Conservation (phyloP, 1,139 yeast genomes). For the Scheffersomyces cryptocercus region DNA sequence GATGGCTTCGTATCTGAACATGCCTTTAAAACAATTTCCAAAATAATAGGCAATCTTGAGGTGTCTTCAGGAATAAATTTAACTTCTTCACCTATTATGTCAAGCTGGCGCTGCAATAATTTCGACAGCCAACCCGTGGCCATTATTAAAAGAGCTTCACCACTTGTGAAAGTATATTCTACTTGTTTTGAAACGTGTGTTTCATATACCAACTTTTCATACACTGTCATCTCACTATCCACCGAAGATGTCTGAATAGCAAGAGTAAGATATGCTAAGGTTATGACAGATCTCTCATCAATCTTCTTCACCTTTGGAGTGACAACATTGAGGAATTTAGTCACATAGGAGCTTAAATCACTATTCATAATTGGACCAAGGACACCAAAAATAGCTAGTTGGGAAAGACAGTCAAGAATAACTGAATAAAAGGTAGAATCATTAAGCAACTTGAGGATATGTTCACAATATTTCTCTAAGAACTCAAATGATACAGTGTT, state of each 20-base stretch:
- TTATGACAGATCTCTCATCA: constrained; percentile 60
- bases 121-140: constrained; percentile 79
- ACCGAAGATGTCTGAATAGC: constrained; percentile 24
- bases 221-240: constrained; percentile 24
- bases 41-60: constrained; percentile 34
- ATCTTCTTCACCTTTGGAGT: constrained; percentile 50
- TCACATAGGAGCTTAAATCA: constrained; percentile 15
- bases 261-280: constrained; percentile 58
- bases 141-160: constrained; percentile 77
- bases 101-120: constrained; percentile 51
- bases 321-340: constrained; percentile 30
- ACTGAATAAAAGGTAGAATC: constrained; percentile 24
- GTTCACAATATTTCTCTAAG: constrained; percentile 14
- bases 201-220: constrained; percentile 52
- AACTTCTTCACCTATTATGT: constrained; percentile 40
- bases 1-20: constrained; percentile 72
- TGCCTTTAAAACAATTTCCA: constrained; percentile 50
- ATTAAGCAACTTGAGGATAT: constrained; percentile 17
- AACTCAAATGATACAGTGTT: constrained; percentile 18
- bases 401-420: constrained; percentile 51
- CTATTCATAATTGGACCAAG: constrained; percentile 28
- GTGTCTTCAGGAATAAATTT: constrained; percentile 19
- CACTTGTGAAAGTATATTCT: constrained; percentile 74
- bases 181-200: constrained; percentile 68
- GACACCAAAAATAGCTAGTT: constrained; percentile 62